Conservation (phyloP, 2,329 filamentous ascomycete species). For the Rhynchosporium agropyri region DNA sequence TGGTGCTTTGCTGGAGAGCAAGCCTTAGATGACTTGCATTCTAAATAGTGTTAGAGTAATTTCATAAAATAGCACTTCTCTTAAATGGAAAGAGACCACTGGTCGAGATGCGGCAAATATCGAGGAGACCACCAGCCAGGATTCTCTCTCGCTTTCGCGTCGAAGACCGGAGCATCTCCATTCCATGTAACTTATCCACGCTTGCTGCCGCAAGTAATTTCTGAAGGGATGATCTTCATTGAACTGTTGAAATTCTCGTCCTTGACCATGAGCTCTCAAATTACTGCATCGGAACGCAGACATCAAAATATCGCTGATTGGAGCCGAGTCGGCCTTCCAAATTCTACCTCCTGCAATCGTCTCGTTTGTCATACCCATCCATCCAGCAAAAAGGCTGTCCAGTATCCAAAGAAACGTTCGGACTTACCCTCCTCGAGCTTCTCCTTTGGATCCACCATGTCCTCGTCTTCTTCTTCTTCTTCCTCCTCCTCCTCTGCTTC, state of each 20-base stretch:
- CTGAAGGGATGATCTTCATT: too few species aligned
- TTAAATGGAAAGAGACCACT: neutral
- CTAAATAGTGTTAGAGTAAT: conserved; percentile 51
- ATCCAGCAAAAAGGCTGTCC: neutral
- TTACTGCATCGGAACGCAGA: neutral
- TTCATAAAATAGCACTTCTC: neutral
- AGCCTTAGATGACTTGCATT: conserved; percentile 84
- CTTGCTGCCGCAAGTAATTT: too few species aligned
- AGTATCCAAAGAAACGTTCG: conserved; percentile 17
- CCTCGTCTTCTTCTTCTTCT: conserved; percentile 71
- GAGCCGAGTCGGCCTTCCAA: neutral
- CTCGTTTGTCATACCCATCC: neutral
- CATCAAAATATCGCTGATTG: neutral
- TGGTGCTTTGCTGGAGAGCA: conserved; percentile 94
- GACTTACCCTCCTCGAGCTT: conserved; percentile 87
- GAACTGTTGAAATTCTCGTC: too few species aligned
- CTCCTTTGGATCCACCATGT: conserved; percentile 84
- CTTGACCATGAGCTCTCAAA: too few species aligned
- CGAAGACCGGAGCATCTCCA: too few species aligned
- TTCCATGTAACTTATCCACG: too few species aligned
- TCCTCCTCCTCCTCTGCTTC: conserved; percentile 58
- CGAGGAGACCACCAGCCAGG: neutral
- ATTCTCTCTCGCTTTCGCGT: neutral
- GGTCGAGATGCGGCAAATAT: neutral
- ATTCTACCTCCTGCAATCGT: neutral